phyloP scores from a whole-genome alignment of 129 eudicot genomes.

The Helianthus tuberosus region DNA sequence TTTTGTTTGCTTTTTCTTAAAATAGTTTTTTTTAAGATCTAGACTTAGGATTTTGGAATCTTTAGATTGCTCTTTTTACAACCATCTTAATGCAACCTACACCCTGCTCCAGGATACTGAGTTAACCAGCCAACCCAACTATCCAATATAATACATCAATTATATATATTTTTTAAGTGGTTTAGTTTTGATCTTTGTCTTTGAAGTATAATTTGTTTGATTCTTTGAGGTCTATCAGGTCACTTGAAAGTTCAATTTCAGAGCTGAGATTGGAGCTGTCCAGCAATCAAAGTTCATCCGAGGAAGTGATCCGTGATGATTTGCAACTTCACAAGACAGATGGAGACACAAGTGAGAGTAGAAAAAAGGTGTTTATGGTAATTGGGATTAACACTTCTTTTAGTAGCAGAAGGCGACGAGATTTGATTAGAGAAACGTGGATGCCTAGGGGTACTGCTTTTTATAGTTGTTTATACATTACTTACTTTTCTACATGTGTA shows the following conservation, averaged over 20 bases:
- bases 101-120: too few relatives aligned
- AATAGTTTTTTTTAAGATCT: too few relatives aligned
- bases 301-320: constrained; percentile 39
- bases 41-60: too few relatives aligned
- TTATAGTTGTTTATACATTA: not conserved
- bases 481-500: too few relatives aligned
- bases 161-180: not conserved
- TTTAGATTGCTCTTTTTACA: too few relatives aligned
- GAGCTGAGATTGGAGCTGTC: constrained; percentile 84
- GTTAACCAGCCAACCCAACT: too few relatives aligned
- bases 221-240: constrained; percentile 46
- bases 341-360: constrained; percentile 37
- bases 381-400: constrained; percentile 97
- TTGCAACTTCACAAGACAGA: constrained; percentile 19
- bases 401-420: constrained; percentile 93
- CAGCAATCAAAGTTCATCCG: constrained; percentile 47
- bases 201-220: constrained; percentile 18
- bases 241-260: constrained; percentile 82
- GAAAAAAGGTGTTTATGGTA: constrained; percentile 84
- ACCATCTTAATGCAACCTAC: too few relatives aligned
- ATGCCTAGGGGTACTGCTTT: constrained; percentile 88
- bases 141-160: not conserved
- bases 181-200: constrained; percentile 2
- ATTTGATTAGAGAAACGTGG: constrained; percentile 93
- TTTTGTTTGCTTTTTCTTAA: too few relatives aligned